Percentiles rank a stretch among this genome's conserved stretches.
These are phyloP conservation scores for Amaranthus tricolor DNA, from an alignment of 179 eudicot genomes.

Conservation along the genomic window DNA sequence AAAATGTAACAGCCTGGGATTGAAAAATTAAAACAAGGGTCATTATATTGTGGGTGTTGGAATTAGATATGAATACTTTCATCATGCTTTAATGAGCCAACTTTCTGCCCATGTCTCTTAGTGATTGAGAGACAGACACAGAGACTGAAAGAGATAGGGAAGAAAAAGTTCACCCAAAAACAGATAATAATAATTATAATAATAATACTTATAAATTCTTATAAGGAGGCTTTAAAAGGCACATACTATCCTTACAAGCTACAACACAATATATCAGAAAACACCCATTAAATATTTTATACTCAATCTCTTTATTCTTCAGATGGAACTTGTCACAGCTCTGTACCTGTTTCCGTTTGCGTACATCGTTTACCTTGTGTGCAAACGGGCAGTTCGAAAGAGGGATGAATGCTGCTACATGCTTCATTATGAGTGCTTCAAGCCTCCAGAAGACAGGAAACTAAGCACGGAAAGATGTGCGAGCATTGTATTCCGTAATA, in stretches of 20 bases:
- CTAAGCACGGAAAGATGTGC: constrained; percentile 44
- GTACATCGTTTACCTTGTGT: constrained; percentile 33
- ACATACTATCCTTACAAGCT: not conserved
- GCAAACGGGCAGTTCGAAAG: constrained; percentile 21
- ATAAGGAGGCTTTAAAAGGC: constrained; percentile 29
- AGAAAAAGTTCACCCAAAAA: constrained; percentile 12
- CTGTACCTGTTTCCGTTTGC: constrained; percentile 34
- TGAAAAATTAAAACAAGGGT: not conserved
- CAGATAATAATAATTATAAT: not conserved
- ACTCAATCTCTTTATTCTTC: constrained; percentile 2
- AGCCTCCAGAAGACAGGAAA: constrained; percentile 47
- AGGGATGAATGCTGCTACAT: constrained; percentile 50
- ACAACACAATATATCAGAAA: constrained; percentile 17
- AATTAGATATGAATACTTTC: constrained; percentile 17
- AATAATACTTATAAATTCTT: constrained; percentile 3
- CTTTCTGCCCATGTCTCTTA: constrained; percentile 13
- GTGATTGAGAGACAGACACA: constrained; percentile 18
- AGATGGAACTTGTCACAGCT: constrained; percentile 43
- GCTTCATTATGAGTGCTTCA: constrained; percentile 62
- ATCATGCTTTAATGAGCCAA: constrained; percentile 9
- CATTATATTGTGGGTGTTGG: constrained; percentile 1
- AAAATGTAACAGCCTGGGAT: constrained; percentile 25
- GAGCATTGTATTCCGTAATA: constrained; percentile 38
- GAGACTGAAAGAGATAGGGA: constrained; percentile 16
- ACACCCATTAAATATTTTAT: not conserved